Conservation (phyloP, 2,329 filamentous ascomycete genomes). For the Calonectria pauciramosa region DNA sequence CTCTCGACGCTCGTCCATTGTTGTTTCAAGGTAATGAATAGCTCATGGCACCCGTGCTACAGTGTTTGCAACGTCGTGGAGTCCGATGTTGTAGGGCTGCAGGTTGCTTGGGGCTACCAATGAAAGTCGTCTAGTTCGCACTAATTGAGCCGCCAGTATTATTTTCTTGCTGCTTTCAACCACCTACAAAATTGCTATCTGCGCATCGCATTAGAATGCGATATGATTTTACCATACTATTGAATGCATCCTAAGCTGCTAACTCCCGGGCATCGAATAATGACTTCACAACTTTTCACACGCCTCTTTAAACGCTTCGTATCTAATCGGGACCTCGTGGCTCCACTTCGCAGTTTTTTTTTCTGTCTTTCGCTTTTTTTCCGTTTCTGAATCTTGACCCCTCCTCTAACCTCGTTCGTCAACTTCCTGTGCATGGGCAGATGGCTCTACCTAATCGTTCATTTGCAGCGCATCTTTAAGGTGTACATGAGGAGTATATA, state of each 20-base stretch:
- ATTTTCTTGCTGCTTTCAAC: background rate
- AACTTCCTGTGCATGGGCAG: background rate
- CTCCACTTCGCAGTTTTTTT: background rate
- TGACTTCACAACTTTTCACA: background rate
- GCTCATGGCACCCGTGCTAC: background rate
- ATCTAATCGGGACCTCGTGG: background rate
- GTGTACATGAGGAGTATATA: too few relatives aligned
- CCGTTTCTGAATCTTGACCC: background rate
- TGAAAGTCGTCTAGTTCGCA: background rate
- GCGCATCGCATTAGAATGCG: background rate
- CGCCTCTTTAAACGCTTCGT: background rate
- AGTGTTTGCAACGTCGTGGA: background rate
- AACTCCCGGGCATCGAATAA: background rate
- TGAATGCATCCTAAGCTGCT: too few relatives aligned
- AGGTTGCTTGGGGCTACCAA: background rate
- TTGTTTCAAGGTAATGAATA: constrained; percentile 2
- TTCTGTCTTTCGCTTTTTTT: background rate
- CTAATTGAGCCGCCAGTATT: background rate
- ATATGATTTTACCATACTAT: background rate
- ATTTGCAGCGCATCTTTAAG: background rate
- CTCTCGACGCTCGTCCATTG: constrained; percentile 58
- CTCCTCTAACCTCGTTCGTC: background rate
- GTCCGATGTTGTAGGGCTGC: background rate
- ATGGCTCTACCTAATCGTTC: background rate
- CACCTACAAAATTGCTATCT: background rate